Percentiles rank a stretch among this genome's conserved stretches.
Conservation (phyloP, 2,329 filamentous ascomycete species). For the Leptographium radiaticola region DNA sequence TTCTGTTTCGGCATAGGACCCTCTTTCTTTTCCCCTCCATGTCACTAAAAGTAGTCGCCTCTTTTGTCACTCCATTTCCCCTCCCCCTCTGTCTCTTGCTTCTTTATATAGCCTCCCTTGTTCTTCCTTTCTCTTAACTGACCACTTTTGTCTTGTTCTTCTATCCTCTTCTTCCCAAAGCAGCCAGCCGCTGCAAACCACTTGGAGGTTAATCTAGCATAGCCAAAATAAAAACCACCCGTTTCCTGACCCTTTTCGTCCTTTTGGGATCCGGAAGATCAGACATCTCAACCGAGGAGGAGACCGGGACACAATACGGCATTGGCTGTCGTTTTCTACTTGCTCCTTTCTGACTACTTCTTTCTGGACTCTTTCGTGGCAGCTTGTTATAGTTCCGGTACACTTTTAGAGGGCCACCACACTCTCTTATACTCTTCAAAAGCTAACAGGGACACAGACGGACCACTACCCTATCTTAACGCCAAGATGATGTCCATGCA, state of each 20-base stretch:
- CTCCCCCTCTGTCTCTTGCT: not conserved
- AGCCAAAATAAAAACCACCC: constrained; percentile 10
- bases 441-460: not conserved
- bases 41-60: not conserved
- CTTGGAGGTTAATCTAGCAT: constrained; percentile 7
- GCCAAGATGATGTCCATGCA: constrained; percentile 8
- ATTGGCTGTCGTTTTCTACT: no score
- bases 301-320: no score
- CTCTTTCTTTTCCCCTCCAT: constrained; percentile 2
- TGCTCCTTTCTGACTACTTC: no score
- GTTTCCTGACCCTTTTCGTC: not conserved
- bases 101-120: not conserved
- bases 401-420: not conserved
- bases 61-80: not conserved
- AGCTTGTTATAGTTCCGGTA: not conserved
- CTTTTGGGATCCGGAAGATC: not conserved
- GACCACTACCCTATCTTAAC: not conserved
- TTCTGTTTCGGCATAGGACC: constrained; percentile 4
- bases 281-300: no score
- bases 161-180: not conserved
- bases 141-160: not conserved
- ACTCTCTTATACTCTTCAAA: not conserved
- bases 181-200: not conserved
- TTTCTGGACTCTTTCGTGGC: no score
- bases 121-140: not conserved